These are phyloP conservation scores for Tetrahymena elliotti DNA, from an alignment of 73 alveolate species.

Conservation along the genomic window DNA sequence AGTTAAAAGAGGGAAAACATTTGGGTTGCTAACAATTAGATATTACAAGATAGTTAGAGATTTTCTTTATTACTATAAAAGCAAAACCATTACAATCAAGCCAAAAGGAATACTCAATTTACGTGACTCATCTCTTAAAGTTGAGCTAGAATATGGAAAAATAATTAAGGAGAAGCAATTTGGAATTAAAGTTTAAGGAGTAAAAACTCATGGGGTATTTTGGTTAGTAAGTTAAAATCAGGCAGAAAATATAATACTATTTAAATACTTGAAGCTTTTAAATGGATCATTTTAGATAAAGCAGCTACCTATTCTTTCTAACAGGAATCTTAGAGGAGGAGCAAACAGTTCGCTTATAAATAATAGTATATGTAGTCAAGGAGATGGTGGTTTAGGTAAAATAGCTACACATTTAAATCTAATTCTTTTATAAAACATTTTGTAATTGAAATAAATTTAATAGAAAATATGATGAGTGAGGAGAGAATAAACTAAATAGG, in stretches of 20 bases:
- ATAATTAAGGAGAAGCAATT: neutral
- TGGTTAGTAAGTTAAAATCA: neutral
- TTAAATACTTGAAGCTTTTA: neutral
- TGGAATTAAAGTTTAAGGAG: neutral
- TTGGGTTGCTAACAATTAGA: neutral
- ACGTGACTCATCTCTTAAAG: neutral
- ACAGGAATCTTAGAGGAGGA: neutral
- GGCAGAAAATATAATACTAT: neutral
- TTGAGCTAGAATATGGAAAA: neutral
- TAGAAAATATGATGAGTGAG: neutral
- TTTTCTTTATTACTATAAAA: neutral
- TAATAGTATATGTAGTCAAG: neutral
- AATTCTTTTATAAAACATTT: no score
- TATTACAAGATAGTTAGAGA: neutral
- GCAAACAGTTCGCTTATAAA: neutral
- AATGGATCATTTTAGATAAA: neutral
- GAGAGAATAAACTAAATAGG: neutral
- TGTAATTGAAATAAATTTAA: no score
- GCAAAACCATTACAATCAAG: neutral
- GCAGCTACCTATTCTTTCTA: neutral
- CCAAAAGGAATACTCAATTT: neutral
- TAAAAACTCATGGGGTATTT: neutral
- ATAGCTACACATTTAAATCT: neutral
- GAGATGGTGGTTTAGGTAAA: neutral
- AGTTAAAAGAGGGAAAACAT: neutral